phyloP scores from a whole-genome alignment of 179 eudicot genomes.

The Beta macrorhiza region DNA sequence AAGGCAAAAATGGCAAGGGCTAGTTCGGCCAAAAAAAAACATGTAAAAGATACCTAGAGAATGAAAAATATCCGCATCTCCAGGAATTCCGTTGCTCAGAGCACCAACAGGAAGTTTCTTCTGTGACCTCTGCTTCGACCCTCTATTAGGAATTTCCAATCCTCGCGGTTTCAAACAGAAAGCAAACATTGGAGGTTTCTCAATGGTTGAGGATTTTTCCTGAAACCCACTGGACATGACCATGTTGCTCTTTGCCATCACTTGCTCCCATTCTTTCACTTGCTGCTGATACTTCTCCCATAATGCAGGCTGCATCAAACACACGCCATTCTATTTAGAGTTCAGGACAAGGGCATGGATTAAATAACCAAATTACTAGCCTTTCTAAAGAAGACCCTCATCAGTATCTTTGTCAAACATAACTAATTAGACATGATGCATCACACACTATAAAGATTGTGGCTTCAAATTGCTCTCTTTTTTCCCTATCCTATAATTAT shows the following conservation, averaged over 20 bases:
- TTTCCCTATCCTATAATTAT: background rate
- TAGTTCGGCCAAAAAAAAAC: background rate
- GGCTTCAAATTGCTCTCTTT: background rate
- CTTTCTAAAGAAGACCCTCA: background rate
- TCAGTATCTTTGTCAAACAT: background rate
- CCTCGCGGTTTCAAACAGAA: constrained; percentile 95
- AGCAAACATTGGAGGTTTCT: constrained; percentile 91
- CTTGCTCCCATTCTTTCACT: constrained; percentile 79
- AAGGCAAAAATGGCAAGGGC: constrained; percentile 10
- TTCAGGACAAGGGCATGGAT: background rate
- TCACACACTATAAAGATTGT: background rate
- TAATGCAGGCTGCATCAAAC: constrained; percentile 69
- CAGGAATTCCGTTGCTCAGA: constrained; percentile 31
- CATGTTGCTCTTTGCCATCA: constrained; percentile 40
- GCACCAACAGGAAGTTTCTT: constrained; percentile 57
- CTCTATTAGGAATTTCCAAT: constrained; percentile 72
- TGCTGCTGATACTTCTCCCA: constrained; percentile 85
- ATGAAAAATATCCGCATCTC: constrained; percentile 53
- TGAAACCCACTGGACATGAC: constrained; percentile 44
- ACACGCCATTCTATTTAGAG: constrained; percentile 12
- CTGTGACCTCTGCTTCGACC: constrained; percentile 84
- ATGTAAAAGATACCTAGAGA: constrained; percentile 43
- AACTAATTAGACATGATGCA: constrained; percentile 1
- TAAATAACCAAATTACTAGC: background rate
- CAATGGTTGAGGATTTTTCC: constrained; percentile 46